Percentiles rank a stretch among this genome's conserved stretches.
These are phyloP conservation scores for Globisporangium rhizosaccharum DNA, from an alignment of 352 stramenopile species.

Conservation along the genomic window DNA sequence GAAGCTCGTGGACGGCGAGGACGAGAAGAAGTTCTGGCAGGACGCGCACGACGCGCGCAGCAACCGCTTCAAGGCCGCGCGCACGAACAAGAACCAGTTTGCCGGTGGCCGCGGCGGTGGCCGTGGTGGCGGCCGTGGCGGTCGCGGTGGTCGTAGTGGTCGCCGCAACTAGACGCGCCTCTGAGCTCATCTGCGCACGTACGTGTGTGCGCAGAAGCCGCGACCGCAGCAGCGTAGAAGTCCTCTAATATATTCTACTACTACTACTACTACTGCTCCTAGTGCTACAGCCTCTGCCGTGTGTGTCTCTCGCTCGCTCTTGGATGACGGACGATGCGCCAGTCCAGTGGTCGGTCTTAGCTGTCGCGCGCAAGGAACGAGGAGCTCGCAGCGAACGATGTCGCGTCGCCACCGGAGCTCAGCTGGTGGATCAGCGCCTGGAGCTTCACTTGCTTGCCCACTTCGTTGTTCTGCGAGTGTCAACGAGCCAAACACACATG, in stretches of 20 bases:
- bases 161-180: conserved; percentile 16
- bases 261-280: conserved; percentile 8
- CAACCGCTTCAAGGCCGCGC: conserved; percentile 77
- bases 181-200: background rate
- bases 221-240: conserved; percentile 7
- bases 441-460: conserved; percentile 76
- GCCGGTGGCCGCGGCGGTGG: conserved; percentile 26
- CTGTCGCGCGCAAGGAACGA: conserved; percentile 56
- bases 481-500: background rate
- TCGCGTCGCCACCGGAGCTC: conserved; percentile 56
- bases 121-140: conserved; percentile 34
- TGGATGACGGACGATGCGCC: no score
- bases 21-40: conserved; percentile 85
- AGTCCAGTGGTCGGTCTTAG: conserved; percentile 8
- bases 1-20: conserved; percentile 57
- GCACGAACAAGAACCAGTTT: conserved; percentile 64
- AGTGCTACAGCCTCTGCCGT: background rate
- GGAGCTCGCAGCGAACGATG: conserved; percentile 37
- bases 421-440: conserved; percentile 82
- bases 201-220: background rate
- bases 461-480: conserved; percentile 47
- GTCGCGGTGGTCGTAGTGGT: conserved; percentile 26
- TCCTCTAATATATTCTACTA: conserved; percentile 27
- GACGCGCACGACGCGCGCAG: conserved; percentile 61
- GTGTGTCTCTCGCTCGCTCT: background rate